phyloP scores from a whole-genome alignment of 2,329 filamentous ascomycete genomes.

The Hypoxylon sp. region DNA sequence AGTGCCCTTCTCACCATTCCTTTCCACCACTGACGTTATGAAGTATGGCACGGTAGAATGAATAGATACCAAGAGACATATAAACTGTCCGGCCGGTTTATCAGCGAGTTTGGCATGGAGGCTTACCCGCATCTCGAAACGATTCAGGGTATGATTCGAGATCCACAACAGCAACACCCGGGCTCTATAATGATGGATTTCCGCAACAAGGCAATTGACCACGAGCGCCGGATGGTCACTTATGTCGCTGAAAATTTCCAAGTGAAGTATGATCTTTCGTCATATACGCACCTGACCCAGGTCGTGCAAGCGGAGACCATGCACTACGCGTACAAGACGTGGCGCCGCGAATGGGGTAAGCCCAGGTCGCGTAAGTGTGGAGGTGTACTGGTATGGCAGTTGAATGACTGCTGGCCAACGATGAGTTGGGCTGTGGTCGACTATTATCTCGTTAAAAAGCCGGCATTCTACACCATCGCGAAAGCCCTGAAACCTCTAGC shows the following conservation, averaged over 20 bases:
- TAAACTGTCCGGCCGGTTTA: conserved; percentile 78
- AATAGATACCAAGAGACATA: conserved; percentile 83
- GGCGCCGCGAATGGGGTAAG: conserved; percentile 74
- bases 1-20: conserved; percentile 14
- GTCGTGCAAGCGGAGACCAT: conserved; percentile 67
- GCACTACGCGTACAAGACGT: conserved; percentile 64
- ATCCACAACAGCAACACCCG: conserved; percentile 66
- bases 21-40: conserved; percentile 13
- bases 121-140: conserved; percentile 82
- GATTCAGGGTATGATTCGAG: conserved; percentile 73
- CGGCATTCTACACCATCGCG: conserved; percentile 68
- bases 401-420: conserved; percentile 78
- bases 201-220: conserved; percentile 84
- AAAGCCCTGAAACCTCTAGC: conserved; percentile 71
- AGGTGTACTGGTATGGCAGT: conserved; percentile 76
- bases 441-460: conserved; percentile 74
- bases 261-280: conserved; percentile 56
- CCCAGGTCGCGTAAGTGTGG: conserved; percentile 70
- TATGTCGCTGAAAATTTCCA: conserved; percentile 84
- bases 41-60: conserved; percentile 81
- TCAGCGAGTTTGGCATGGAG: conserved; percentile 87
- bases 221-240: conserved; percentile 79
- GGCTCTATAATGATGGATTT: conserved; percentile 82
- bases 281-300: conserved; percentile 69
- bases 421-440: conserved; percentile 76